These are phyloP conservation scores for Magnusiomyces paraingens DNA, from an alignment of 1,139 yeast species.

Conservation along the genomic window DNA sequence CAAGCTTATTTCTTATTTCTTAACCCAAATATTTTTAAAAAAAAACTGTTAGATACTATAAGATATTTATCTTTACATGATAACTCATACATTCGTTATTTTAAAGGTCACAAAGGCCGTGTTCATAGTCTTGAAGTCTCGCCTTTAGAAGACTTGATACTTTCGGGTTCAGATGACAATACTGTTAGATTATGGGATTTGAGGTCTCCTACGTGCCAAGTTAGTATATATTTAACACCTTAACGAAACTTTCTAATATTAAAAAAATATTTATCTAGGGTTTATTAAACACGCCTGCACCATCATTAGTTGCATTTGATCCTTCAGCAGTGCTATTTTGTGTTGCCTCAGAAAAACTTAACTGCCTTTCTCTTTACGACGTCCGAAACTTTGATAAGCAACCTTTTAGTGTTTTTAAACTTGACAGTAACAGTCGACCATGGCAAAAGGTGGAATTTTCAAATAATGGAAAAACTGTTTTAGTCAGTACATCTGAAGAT, in stretches of 20 bases:
- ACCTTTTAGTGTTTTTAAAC: slow-evolving; percentile 44
- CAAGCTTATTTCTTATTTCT: too few species aligned
- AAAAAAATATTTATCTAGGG: slow-evolving; percentile 39
- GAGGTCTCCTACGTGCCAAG: slow-evolving; percentile 39
- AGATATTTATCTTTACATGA: slow-evolving; percentile 72
- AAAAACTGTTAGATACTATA: slow-evolving; percentile 27
- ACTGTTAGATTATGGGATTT: slow-evolving; percentile 87
- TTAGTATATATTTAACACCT: neutral
- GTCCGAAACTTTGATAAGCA: slow-evolving; percentile 48
- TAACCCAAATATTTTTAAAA: too few species aligned
- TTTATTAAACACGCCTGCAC: slow-evolving; percentile 50
- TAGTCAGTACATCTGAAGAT: slow-evolving; percentile 53
- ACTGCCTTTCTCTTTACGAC: slow-evolving; percentile 55
- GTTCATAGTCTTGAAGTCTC: slow-evolving; percentile 69
- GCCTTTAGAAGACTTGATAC: slow-evolving; percentile 61
- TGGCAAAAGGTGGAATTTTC: slow-evolving; percentile 78
- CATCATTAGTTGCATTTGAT: slow-evolving; percentile 62
- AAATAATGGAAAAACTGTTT: slow-evolving; percentile 68
- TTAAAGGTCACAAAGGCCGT: slow-evolving; percentile 74
- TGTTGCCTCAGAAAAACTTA: slow-evolving; percentile 47
- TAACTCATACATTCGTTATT: slow-evolving; percentile 75
- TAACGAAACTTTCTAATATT: slow-evolving; percentile 4
- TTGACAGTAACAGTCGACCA: slow-evolving; percentile 30
- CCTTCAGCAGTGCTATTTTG: slow-evolving; percentile 81
- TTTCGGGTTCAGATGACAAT: slow-evolving; percentile 68